These are phyloP conservation scores for Paralagenidium karlingii DNA, from an alignment of 352 stramenopile genomes.

Conservation along the genomic window DNA sequence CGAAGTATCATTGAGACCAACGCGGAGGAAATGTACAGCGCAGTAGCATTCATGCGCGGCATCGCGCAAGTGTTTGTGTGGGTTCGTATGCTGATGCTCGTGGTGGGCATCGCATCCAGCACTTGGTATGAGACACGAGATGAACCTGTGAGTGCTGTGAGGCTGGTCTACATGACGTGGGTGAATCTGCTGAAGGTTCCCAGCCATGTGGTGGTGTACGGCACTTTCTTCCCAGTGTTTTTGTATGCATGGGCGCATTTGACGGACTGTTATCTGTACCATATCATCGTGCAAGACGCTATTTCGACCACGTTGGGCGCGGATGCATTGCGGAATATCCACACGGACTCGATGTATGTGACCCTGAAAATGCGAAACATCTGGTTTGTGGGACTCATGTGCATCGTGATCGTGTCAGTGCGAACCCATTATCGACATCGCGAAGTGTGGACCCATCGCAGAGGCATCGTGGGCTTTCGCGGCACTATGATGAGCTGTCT, in stretches of 20 bases:
- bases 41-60: constrained; percentile 13
- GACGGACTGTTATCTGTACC: constrained; percentile 8
- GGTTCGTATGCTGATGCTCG: constrained; percentile 17
- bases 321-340: too few relatives aligned
- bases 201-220: constrained; percentile 19
- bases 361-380: constrained; percentile 29
- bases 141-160: background rate
- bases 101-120: constrained; percentile 2
- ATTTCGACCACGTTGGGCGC: too few relatives aligned
- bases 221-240: constrained; percentile 13
- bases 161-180: constrained; percentile 1
- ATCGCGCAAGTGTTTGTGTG: constrained; percentile 26
- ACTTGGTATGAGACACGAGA: background rate
- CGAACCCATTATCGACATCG: too few relatives aligned
- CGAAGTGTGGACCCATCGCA: constrained; percentile 4
- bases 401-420: too few relatives aligned
- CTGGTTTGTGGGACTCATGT: constrained; percentile 17
- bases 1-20: constrained; percentile 20
- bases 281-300: constrained; percentile 5
- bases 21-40: constrained; percentile 14
- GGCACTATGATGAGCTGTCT: constrained; percentile 11
- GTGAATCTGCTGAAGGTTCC: constrained; percentile 12
- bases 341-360: too few relatives aligned
- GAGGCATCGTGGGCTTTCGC: constrained; percentile 10
- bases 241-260: constrained; percentile 11